phyloP scores from a whole-genome alignment of 2,329 filamentous ascomycete genomes.

The Corniculantispora saksenae region DNA sequence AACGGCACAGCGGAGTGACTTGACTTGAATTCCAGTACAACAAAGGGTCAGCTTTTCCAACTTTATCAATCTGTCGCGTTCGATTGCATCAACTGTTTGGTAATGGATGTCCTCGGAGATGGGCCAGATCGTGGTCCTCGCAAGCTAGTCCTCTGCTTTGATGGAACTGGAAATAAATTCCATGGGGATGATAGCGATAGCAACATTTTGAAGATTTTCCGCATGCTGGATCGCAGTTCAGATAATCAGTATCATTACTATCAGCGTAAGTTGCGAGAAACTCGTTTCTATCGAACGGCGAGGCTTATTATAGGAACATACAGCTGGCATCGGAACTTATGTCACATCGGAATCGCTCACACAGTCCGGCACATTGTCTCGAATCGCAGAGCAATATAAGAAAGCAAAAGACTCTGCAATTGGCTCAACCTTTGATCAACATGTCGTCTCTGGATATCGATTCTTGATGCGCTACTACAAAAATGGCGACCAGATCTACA shows the following conservation, averaged over 20 bases:
- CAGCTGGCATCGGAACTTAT: slow-evolving; percentile 73
- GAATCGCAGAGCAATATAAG: slow-evolving; percentile 65
- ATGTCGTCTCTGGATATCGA: slow-evolving; percentile 81
- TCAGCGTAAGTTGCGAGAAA: slow-evolving; percentile 49
- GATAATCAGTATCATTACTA: slow-evolving; percentile 65
- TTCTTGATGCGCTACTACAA: slow-evolving; percentile 76
- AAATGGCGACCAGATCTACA: slow-evolving; percentile 65
- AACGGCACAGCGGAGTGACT: no score
- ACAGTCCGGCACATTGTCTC: slow-evolving; percentile 56
- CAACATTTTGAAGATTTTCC: slow-evolving; percentile 70
- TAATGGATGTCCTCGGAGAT: slow-evolving; percentile 15
- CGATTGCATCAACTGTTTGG: neutral
- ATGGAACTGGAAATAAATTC: slow-evolving; percentile 66
- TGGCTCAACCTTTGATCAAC: slow-evolving; percentile 77
- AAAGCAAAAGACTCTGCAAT: slow-evolving; percentile 79
- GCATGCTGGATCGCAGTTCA: slow-evolving; percentile 66
- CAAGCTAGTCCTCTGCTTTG: slow-evolving; percentile 63
- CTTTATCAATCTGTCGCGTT: neutral
- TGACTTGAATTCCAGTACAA: neutral
- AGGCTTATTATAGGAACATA: slow-evolving; percentile 11
- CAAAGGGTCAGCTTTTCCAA: neutral
- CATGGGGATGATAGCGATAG: slow-evolving; percentile 63
- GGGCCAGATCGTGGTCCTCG: slow-evolving; percentile 22
- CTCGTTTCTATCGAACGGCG: neutral
- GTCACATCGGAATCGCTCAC: slow-evolving; percentile 61